Conservation (phyloP, 495 filamentous ascomycete genomes). For the Massariosphaeria phaeospora region DNA sequence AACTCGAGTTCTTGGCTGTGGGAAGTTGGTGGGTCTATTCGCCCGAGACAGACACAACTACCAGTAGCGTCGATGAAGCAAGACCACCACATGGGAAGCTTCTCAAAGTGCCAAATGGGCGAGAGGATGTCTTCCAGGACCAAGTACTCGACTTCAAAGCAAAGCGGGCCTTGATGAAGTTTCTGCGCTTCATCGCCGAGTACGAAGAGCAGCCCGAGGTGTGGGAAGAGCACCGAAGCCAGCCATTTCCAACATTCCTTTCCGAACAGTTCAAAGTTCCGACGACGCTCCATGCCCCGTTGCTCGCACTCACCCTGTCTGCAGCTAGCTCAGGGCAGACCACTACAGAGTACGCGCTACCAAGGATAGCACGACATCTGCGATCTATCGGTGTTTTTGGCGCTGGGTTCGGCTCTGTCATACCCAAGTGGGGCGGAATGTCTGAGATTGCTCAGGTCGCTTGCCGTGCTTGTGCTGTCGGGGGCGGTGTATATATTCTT, state of each 20-base stretch:
- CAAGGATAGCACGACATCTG: slow-evolving; percentile 72
- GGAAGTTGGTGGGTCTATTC: slow-evolving; percentile 85
- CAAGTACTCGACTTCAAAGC: slow-evolving; percentile 64
- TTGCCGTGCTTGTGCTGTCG: slow-evolving; percentile 87
- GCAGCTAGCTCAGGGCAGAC: slow-evolving; percentile 53
- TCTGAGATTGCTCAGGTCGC: slow-evolving; percentile 91
- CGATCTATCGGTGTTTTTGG: slow-evolving; percentile 82
- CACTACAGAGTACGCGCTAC: slow-evolving; percentile 59
- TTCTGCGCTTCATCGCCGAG: slow-evolving; percentile 70
- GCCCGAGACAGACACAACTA: not conserved
- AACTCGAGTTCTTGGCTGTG: slow-evolving; percentile 89
- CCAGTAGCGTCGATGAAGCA: slow-evolving; percentile 4
- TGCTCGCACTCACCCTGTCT: slow-evolving; percentile 76
- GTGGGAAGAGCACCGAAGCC: slow-evolving; percentile 47
- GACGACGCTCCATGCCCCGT: slow-evolving; percentile 58
- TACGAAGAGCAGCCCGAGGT: slow-evolving; percentile 52
- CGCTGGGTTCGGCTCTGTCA: slow-evolving; percentile 75
- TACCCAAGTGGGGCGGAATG: slow-evolving; percentile 87
- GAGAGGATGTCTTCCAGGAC: slow-evolving; percentile 83
- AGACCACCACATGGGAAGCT: not conserved
- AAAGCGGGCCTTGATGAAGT: slow-evolving; percentile 81
- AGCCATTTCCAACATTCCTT: slow-evolving; percentile 61
- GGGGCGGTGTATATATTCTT: slow-evolving; percentile 86
- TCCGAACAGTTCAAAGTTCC: slow-evolving; percentile 68
- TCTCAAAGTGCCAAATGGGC: slow-evolving; percentile 60